A percentile compares a stretch with the other conserved stretches of the same genome.
phyloP scores from a whole-genome alignment of 2,329 filamentous ascomycete species.

The Fusarium foetens region DNA sequence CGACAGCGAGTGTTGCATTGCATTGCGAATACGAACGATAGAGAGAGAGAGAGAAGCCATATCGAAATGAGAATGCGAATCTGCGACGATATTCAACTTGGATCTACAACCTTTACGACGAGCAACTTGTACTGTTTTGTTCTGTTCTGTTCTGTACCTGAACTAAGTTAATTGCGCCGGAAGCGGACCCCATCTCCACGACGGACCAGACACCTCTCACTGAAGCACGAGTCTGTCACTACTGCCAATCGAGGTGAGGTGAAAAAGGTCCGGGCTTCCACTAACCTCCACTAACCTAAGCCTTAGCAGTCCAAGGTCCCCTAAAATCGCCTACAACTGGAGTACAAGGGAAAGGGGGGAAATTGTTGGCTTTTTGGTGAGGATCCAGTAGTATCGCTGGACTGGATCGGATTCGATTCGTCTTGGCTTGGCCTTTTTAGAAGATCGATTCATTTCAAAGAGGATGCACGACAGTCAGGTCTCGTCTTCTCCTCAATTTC shows the following conservation, averaged over 20 bases:
- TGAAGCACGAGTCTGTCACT: slow-evolving; percentile 18
- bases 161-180: slow-evolving; percentile 25
- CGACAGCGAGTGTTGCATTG: not conserved
- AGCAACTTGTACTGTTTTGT: not conserved
- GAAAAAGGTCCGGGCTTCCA: slow-evolving; percentile 31
- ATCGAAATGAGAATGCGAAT: slow-evolving; percentile 12
- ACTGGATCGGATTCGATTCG: slow-evolving; percentile 1
- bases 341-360: slow-evolving; percentile 42
- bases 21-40: slow-evolving; percentile 7
- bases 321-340: slow-evolving; percentile 26
- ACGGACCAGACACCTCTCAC: slow-evolving; percentile 5
- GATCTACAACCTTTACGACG: not conserved
- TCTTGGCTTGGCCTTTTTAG: slow-evolving; percentile 5
- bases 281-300: slow-evolving; percentile 30
- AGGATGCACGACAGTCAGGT: slow-evolving; percentile 45
- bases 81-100: slow-evolving; percentile 3
- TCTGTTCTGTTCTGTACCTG: slow-evolving; percentile 23
- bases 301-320: slow-evolving; percentile 27
- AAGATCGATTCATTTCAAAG: slow-evolving; percentile 22
- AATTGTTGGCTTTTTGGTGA: slow-evolving; percentile 39
- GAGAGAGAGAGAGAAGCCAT: not conserved
- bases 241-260: slow-evolving; percentile 18
- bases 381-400: slow-evolving; percentile 38
- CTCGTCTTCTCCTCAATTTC: slow-evolving; percentile 31
- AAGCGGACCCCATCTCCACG: slow-evolving; percentile 39